phyloP scores from a whole-genome alignment of 108 stramenopile genomes.

The Nitzschia sp. region DNA sequence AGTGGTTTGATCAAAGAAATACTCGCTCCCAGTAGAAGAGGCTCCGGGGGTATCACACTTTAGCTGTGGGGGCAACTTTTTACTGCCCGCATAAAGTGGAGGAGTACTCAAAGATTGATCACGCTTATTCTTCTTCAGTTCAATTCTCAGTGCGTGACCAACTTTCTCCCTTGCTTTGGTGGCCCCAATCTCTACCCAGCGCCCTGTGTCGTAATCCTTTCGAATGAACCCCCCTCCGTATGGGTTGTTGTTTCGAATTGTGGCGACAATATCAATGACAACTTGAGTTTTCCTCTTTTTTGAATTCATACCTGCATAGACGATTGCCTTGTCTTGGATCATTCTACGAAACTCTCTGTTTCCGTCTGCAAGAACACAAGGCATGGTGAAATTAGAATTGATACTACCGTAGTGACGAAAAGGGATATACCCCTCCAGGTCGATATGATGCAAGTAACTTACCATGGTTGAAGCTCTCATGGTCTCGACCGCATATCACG shows the following conservation, averaged over 20 bases:
- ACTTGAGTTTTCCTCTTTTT: slow-evolving; percentile 23
- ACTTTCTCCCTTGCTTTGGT: slow-evolving; percentile 27
- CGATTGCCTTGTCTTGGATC: slow-evolving; percentile 5
- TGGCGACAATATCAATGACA: slow-evolving; percentile 11
- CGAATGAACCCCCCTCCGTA: slow-evolving; percentile 16
- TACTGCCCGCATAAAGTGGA: too few relatives aligned
- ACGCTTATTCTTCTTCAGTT: neutral
- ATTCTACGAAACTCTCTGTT: slow-evolving; percentile 18
- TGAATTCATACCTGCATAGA: slow-evolving; percentile 5
- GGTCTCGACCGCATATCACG: slow-evolving; percentile 8
- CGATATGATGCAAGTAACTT: neutral
- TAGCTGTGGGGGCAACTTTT: too few relatives aligned
- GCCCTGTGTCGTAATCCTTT: slow-evolving; percentile 11
- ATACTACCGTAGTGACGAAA: too few relatives aligned
- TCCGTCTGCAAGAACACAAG: neutral
- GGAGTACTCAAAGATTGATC: too few relatives aligned
- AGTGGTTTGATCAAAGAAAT: too few relatives aligned
- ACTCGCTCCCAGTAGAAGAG: too few relatives aligned
- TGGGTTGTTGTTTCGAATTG: neutral
- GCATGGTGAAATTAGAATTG: neutral
- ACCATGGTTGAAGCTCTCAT: slow-evolving; percentile 9
- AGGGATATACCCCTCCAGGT: too few relatives aligned
- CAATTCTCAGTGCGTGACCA: slow-evolving; percentile 25
- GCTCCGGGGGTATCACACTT: too few relatives aligned
- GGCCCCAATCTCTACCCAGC: slow-evolving; percentile 20